phyloP scores from a whole-genome alignment of 768 basidiomycete species.

The Rubroboletus satanas region DNA sequence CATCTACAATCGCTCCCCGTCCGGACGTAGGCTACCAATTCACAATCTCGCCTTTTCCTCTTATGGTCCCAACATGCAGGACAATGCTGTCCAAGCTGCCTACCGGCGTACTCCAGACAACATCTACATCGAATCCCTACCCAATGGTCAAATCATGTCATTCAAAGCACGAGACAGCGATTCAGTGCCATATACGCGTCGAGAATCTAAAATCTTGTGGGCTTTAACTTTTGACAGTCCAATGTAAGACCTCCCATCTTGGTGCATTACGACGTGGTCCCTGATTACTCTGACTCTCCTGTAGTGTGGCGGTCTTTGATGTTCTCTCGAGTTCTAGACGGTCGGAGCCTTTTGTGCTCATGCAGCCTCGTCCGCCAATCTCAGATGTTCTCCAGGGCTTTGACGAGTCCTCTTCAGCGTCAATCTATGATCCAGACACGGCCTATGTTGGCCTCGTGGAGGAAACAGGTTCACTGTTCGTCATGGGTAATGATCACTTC shows the following conservation, averaged over 20 bases:
- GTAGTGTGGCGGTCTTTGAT: constrained; percentile 81
- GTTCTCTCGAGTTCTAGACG: constrained; percentile 49
- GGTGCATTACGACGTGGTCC: background rate
- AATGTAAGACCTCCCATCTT: constrained; percentile 46
- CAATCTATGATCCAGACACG: constrained; percentile 45
- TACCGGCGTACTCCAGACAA: constrained; percentile 79
- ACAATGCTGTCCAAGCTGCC: constrained; percentile 62
- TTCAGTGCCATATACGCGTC: constrained; percentile 23
- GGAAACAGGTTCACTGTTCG: constrained; percentile 72
- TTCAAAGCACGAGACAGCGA: constrained; percentile 48
- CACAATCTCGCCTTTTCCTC: constrained; percentile 89
- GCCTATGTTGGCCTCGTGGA: constrained; percentile 82
- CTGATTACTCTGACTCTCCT: background rate
- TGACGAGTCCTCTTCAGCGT: constrained; percentile 32
- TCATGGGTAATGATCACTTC: constrained; percentile 77
- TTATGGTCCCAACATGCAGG: constrained; percentile 90
- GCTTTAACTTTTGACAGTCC: constrained; percentile 56
- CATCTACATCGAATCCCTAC: constrained; percentile 74
- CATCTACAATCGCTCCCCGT: constrained; percentile 58
- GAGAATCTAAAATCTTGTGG: constrained; percentile 52
- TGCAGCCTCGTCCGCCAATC: constrained; percentile 79
- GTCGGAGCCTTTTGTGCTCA: constrained; percentile 70
- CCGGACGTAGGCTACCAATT: constrained; percentile 40
- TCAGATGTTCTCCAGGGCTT: constrained; percentile 62
- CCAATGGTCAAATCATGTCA: constrained; percentile 74